Base-by-base conservation (phyloP, 1,284 basidiomycete species). In the Apiotrichum laibachii region DNA sequence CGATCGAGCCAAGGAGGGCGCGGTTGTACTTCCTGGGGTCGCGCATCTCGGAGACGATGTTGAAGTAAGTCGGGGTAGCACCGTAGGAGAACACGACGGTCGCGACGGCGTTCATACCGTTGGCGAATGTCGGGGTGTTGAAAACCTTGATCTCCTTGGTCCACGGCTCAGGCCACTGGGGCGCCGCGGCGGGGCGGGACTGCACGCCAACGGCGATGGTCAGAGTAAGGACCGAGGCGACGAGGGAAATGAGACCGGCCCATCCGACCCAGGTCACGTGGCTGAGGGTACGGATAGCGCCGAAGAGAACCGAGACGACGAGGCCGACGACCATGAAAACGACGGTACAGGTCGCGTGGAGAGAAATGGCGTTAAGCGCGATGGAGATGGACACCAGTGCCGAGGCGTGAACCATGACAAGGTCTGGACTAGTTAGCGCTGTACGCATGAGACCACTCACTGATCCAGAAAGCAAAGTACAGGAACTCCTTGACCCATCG, bases 121-220 rank as follows among this genome's bases (percentile, higher is more conserved):
- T 51, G 19, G 64, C 65, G 43, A 74, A 71, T 2, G 66, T 64
- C 2, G 72, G 69, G 22, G 60, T 57, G 52, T 59, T 65, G 33
- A 70, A 68, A 44, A 71, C 60, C 37, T 60, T 44, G 62, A 73
- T 53, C 22, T 67, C 61, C 62, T 67, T 71, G 54, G 73, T 71
- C 63, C 64, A 77, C 0, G 66, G 59, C 1, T 12, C 26, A 13
- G 40, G 37, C 44, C 54, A 55, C 10, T 66, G 60, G n/a, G 70
- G 69, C 2, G 70, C 70, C 9, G 54, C 40, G 3, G 61, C 48
- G 3, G 73, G 73, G 56, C 77, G 67, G 50, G 73, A 73, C 35
- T 72, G 63, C 2, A 76, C 67, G 16, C 72, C 76, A 46, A 79
- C 77, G 18, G 77, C 73, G 55, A 79, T 63, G 55, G 72, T 74